Evolutionary conservation across 192 early-diverging fungal species (phyloP).

Genomic region (Entophlyctis luteolus): DNA sequence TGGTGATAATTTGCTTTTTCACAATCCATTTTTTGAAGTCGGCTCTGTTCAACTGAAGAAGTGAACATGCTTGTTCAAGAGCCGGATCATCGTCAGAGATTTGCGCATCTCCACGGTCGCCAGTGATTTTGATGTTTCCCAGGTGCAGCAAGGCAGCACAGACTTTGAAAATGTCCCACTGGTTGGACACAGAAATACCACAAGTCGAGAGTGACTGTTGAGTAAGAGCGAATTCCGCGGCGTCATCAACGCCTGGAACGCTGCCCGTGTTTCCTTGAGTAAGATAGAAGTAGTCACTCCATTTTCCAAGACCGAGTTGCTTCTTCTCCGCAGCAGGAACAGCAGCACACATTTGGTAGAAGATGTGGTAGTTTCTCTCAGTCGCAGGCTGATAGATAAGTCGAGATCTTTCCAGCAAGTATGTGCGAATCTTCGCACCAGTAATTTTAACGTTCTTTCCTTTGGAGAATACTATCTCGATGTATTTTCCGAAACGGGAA

Average conservation of each 20-base stretch:
- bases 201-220: conserved; percentile 79
- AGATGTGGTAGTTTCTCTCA: conserved; percentile 99
- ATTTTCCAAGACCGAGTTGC: conserved; percentile 74
- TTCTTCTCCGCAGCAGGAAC: conserved; percentile 77
- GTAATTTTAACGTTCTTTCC: conserved; percentile 67
- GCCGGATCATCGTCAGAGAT: conserved; percentile 77
- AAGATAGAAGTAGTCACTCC: conserved; percentile 78
- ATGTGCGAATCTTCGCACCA: conserved; percentile 92
- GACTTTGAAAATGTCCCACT: conserved; percentile 85
- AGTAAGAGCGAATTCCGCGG: conserved; percentile 84
- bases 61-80: conserved; percentile 58
- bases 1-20: conserved; percentile 86
- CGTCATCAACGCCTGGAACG: conserved; percentile 88
- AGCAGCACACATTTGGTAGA: conserved; percentile 96
- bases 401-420: conserved; percentile 92
- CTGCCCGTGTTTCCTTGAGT: conserved; percentile 75
- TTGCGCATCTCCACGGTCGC: conserved; percentile 60
- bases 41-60: conserved; percentile 72
- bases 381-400: conserved; percentile 88
- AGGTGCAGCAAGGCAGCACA: conserved; percentile 91
- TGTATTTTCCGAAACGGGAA: conserved; percentile 98
- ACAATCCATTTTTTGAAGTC: conserved; percentile 94
- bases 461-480: conserved; percentile 91
- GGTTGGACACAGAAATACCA: conserved; percentile 74
- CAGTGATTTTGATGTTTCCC: conserved; percentile 88